Evolutionary conservation across 495 filamentous ascomycete genomes (phyloP).

Genomic region (Aspergillus incahuasiensis): DNA sequence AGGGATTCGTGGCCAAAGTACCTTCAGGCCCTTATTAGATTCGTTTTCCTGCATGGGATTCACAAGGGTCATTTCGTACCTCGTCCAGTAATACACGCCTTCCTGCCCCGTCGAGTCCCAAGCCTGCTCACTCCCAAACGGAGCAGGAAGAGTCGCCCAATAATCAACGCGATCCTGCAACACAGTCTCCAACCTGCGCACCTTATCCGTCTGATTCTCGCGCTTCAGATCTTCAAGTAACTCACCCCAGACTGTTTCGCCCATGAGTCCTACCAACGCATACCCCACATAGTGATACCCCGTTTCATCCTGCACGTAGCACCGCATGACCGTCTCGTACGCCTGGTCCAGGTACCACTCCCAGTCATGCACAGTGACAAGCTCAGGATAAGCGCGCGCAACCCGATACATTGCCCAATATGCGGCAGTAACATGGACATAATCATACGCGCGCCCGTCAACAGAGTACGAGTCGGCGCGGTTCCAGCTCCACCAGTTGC

Average conservation of each 20-base stretch:
- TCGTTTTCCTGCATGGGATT: no score
- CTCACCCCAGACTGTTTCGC: conserved; percentile 47
- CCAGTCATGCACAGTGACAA: conserved; percentile 33
- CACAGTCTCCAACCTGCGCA: conserved; percentile 25
- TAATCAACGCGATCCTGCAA: conserved; percentile 39
- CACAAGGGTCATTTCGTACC: no score
- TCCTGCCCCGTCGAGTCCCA: conserved; percentile 56
- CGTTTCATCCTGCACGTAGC: conserved; percentile 9
- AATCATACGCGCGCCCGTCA: conserved; percentile 45
- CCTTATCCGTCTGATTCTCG: conserved; percentile 35
- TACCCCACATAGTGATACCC: conserved; percentile 4
- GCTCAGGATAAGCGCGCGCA: conserved; percentile 34
- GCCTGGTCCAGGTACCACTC: conserved; percentile 48
- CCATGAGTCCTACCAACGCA: conserved; percentile 44
- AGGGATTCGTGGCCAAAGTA: conserved; percentile 42
- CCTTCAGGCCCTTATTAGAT: no score
- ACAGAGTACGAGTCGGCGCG: conserved; percentile 32
- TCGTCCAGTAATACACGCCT: conserved; percentile 51
- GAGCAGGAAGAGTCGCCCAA: conserved; percentile 40
- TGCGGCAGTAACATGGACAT: conserved; percentile 45
- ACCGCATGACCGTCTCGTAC: conserved; percentile 26
- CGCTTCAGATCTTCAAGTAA: conserved; percentile 41
- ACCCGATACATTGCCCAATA: conserved; percentile 51
- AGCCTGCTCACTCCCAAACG: conserved; percentile 52
- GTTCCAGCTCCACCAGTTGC: conserved; percentile 42